Evolutionary conservation across 108 stramenopile species (phyloP), one percentile per base, ranked within the genome.

Genomic region (Fistulifera pelliculosa): DNA sequence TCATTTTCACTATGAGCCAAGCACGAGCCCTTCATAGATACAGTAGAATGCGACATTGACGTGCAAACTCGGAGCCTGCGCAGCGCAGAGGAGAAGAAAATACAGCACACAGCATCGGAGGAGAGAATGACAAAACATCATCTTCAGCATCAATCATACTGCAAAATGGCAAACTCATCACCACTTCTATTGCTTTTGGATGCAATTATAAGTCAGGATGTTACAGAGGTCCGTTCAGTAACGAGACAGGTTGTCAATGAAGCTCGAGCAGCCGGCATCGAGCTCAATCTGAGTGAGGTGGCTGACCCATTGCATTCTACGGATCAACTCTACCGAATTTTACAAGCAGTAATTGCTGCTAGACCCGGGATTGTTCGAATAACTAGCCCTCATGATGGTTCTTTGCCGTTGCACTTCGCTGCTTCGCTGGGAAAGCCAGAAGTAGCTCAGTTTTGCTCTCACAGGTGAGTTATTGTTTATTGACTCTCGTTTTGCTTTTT

Each of bases 321-420:
- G 8, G 8, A 35, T 35, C 31, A 35, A 14, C 58, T 58, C 27
- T 23, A 40, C 17, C 11, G 31, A 18, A 15, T 64, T 26, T 1
- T 47, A 22, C 11, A 40, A 40, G 43, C 38, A 8, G 35, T 78
- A 17, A 16, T 74, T 57, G 7, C 8, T 27, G 27, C 41, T n/a
- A 35, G 64, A 21, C 70, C 77, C n/a, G 47, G 58, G 4, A 25
- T 73, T 42, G 72, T 69, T 5, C 22, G 16, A 31, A 48, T 64
- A 13, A 18, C 69, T 10, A 68, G 60, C 42, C 25, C 38, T 47
- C 41, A 24, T 13, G 77, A 78, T 28, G 66, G 66, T 11, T 74
- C 73, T 2, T 57, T 78, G 15, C 77, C 77, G 0, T 50, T 78
- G 12, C 77, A 78, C 54, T 71, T 71, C 26, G 73, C 77, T 25